Evolutionary conservation across 139 green algal species (phyloP).

Genomic region (Chlamydomonas schloesseri): DNA sequence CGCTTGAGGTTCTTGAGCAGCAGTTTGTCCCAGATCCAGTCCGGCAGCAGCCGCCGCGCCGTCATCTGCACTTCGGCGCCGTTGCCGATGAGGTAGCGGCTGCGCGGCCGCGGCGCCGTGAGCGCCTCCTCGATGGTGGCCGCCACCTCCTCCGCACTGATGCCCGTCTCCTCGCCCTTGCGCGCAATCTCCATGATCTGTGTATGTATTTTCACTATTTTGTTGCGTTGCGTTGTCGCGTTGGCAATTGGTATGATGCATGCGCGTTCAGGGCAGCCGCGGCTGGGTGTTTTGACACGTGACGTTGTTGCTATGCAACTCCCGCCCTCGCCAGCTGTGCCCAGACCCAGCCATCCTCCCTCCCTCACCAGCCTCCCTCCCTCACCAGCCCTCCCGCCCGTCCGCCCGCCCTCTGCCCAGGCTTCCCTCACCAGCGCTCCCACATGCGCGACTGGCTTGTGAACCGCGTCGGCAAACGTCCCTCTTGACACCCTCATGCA

Average conservation of each 20-base stretch:
- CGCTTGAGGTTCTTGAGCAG: background rate
- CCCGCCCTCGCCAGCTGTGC: too few species aligned
- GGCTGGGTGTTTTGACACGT: background rate
- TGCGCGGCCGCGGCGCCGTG: background rate
- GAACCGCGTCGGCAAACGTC: too few species aligned
- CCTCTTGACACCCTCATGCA: too few species aligned
- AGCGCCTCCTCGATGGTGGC: constrained; percentile 18
- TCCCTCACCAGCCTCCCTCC: too few species aligned
- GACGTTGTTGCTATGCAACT: too few species aligned
- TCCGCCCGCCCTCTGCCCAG: too few species aligned
- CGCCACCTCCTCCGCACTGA: background rate
- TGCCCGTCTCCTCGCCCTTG: background rate
- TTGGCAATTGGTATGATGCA: background rate
- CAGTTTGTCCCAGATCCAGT: constrained; percentile 22
- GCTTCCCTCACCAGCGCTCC: too few species aligned
- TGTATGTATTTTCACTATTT: too few species aligned
- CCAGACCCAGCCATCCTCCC: too few species aligned
- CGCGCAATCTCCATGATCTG: background rate
- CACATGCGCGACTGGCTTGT: too few species aligned
- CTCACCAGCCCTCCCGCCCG: too few species aligned
- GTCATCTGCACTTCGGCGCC: constrained; percentile 30
- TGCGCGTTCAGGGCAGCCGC: background rate
- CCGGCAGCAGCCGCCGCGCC: constrained; percentile 23
- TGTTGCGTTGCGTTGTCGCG: too few species aligned
- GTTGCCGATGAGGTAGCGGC: constrained; percentile 36